Base-by-base conservation (phyloP, 495 filamentous ascomycete genomes). In the Penicillium fimorum region DNA sequence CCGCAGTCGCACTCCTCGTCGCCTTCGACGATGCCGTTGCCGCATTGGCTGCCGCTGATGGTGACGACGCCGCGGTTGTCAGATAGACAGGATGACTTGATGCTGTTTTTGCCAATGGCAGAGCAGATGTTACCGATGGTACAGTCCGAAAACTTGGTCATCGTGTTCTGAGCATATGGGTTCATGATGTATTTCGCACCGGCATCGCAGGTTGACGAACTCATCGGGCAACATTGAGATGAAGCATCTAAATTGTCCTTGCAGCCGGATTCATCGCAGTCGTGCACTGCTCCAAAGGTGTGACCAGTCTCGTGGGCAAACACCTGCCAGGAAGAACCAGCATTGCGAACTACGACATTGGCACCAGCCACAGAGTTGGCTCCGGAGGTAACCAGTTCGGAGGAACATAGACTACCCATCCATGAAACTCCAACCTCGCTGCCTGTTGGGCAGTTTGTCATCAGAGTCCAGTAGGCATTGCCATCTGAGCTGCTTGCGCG, bases 1-100 rank as follows among this genome's bases (percentile, higher is more conserved):
- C 94, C 95, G 65, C 94, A 98, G 73, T 98, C 94, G 71, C 94
- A 98, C 15, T 98, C 88, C 71, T 98, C 94, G 58, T 90, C 94
- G 10, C 79, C 71, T 70, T 98, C 94, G 40, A 98, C 95, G 58
- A 98, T 97, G 44, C 94, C 94, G 70, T 98, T 98, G 47, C 94
- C 94, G 68, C 94, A 98, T 64, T 90, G 85, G 55, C 86, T 87
- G 61, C 88, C 88, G 1, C 85, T 89, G 66, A 95, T 89, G n/a
- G 89, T 93, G n/a, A 79, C 77, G 17, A 98, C 85, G 55, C 87
- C 87, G 59, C 83, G 82, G 72, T 98, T 98, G 65, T 88, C 84
- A 13, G 82, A 84, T 18, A 98, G 76, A 74, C 95, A 97, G 27
- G 60, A 70, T 6, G 82, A 85, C 40, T 87, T 88, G 68, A 94